Evolutionary conservation across 177 flowering plant species (phyloP), one percentile per base, ranked within the genome.

Genomic region (Vitis hybrid): DNA sequence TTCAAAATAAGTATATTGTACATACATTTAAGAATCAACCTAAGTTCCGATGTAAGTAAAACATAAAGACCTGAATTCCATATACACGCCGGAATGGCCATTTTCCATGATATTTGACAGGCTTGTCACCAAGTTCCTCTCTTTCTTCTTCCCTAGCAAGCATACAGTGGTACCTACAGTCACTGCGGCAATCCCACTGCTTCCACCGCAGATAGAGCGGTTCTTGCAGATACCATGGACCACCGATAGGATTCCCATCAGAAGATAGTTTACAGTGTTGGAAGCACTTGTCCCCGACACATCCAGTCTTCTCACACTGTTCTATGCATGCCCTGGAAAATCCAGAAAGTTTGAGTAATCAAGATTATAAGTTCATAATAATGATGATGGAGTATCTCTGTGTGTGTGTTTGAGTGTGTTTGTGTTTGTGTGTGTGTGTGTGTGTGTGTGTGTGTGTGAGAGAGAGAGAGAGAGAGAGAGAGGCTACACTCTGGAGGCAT

Each of bases 81-180:
- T 83, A 90, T 55, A 86, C 85, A 62, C 94, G 93, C n/a, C 51
- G 78, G 71, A 91, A 88, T 13, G 98, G 94, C 97, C 98, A 93
- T 76, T 89, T 93, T 39, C 97, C 97, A 74, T 92, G 94, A 73
- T 93, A 93, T 75, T 93, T 93, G 56, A 79, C 79, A 66, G 98
- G 98, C 49, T 74, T 74, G 55, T 79, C 72, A 56, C 96, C 98
- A 76, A 78, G 79, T 67, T 65, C 74, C 70, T 73, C 65, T 66
- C 97, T 84, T 72, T 89, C 89, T 65, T 82, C 84, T 77, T 93
- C 96, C 68, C 89, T 82, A n/a, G 77, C 79, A 70, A 87, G 81
- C 98, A 92, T 93, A 70, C 98, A 93, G 62, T 91, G 84, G 76
- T 93, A 90, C 12, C 84, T 76, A 66, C 98, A 93, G 68, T 92